Evolutionary conservation across 805 yeast genomes (phyloP).

Genomic region (Starmerella vaccinii): DNA sequence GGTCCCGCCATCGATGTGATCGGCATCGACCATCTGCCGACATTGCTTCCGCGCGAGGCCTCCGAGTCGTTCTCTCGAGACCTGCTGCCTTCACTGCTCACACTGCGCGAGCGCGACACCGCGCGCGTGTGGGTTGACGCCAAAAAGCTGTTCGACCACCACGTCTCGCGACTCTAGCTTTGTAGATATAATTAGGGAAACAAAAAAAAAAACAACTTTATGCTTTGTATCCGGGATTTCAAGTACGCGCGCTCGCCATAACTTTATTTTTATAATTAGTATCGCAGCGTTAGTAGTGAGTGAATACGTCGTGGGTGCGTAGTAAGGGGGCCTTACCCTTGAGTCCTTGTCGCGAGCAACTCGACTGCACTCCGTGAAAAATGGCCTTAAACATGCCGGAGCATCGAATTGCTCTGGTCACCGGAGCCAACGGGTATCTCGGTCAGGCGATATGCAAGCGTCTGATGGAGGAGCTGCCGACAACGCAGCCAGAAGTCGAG

Average conservation of each 20-base stretch:
- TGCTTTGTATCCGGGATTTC: too few species aligned
- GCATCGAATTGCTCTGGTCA: constrained; percentile 31
- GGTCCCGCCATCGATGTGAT: constrained; percentile 87
- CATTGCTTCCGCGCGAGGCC: constrained; percentile 92
- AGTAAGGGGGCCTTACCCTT: not conserved
- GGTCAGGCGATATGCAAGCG: constrained; percentile 82
- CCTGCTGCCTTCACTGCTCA: constrained; percentile 77
- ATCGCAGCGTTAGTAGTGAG: too few species aligned
- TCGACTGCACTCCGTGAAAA: not conserved
- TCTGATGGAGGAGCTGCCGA: constrained; percentile 44
- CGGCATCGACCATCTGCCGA: constrained; percentile 93
- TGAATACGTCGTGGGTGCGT: too few species aligned
- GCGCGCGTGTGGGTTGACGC: constrained; percentile 93
- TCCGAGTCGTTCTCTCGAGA: constrained; percentile 85
- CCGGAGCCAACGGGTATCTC: constrained; percentile 46
- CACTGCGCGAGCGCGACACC: constrained; percentile 67
- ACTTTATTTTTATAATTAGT: too few species aligned
- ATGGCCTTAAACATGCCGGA: constrained; percentile 8
- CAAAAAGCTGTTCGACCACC: constrained; percentile 68
- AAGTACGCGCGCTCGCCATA: too few species aligned
- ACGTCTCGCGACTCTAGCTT: constrained; percentile 55
- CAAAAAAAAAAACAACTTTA: too few species aligned
- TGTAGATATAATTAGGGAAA: not conserved
- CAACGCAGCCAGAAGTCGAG: constrained; percentile 34
- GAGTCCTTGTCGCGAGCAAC: not conserved